Conservation (phyloP, 1,284 basidiomycete species). For the Ceraceosorus bombacis region DNA sequence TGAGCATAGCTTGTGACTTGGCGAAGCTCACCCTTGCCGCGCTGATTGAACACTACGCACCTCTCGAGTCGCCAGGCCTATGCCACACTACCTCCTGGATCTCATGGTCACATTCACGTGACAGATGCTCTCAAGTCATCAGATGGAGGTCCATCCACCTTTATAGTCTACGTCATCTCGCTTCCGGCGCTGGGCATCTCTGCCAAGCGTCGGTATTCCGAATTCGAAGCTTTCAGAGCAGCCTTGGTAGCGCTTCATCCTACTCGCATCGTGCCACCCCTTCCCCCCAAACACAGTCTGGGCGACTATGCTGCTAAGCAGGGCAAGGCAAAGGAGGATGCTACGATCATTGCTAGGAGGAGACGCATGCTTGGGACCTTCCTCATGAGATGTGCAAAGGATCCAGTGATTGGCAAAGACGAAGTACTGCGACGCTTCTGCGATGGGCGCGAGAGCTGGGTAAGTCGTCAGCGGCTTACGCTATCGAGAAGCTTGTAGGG, state of each 20-base stretch:
- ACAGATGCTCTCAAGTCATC: slow-evolving; percentile 90
- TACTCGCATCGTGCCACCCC: slow-evolving; percentile 91
- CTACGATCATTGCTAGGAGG: slow-evolving; percentile 78
- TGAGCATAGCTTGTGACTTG: too few relatives aligned
- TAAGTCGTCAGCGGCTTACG: slow-evolving; percentile 1
- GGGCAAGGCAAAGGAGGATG: slow-evolving; percentile 60
- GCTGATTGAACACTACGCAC: too few relatives aligned
- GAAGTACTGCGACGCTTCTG: slow-evolving; percentile 91
- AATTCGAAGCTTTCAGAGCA: slow-evolving; percentile 86
- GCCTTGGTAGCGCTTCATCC: slow-evolving; percentile 83
- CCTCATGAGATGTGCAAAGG: slow-evolving; percentile 75
- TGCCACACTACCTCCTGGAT: not conserved
- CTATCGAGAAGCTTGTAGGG: not conserved
- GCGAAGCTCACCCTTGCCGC: too few relatives aligned
- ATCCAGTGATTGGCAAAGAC: slow-evolving; percentile 87
- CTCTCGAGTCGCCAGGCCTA: not conserved
- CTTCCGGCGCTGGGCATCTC: slow-evolving; percentile 49
- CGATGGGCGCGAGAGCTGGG: slow-evolving; percentile 89
- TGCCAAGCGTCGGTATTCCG: slow-evolving; percentile 85
- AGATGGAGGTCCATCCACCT: slow-evolving; percentile 68
- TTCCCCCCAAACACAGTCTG: slow-evolving; percentile 91
- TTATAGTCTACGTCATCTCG: slow-evolving; percentile 84
- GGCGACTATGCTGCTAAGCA: slow-evolving; percentile 52
- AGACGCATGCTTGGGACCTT: slow-evolving; percentile 94
- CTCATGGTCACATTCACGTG: slow-evolving; percentile 51